A percentile compares a stretch with the other conserved stretches of the same genome.
phyloP scores from a whole-genome alignment of 164 flowering plant genomes.

The Stephania yunnanensis region DNA sequence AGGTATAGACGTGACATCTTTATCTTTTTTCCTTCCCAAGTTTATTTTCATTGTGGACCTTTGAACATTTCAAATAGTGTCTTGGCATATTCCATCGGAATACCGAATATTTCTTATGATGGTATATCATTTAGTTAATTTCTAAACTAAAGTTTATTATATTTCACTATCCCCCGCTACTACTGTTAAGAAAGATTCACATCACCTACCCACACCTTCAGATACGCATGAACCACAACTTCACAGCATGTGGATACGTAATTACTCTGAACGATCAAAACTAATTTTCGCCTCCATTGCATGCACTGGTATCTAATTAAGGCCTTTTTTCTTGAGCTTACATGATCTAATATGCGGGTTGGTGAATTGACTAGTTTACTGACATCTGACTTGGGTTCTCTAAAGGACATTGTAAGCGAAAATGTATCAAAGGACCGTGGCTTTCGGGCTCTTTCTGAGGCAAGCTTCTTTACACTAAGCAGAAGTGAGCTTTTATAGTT shows the following conservation, averaged over 20 bases:
- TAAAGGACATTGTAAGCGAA: too few relatives aligned
- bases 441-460: too few relatives aligned
- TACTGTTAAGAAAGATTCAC: too few relatives aligned
- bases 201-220: neutral
- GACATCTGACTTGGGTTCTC: too few relatives aligned
- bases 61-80: neutral
- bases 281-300: neutral
- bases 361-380: too few relatives aligned
- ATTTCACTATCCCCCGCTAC: too few relatives aligned
- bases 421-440: too few relatives aligned
- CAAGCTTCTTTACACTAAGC: too few relatives aligned
- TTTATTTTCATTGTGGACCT: neutral
- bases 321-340: neutral
- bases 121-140: neutral
- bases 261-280: neutral
- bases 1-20: conserved; percentile 41
- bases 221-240: neutral
- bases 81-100: neutral
- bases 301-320: neutral
- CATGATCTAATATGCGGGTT: conserved; percentile 41
- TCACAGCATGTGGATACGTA: neutral
- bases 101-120: neutral
- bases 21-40: neutral
- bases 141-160: neutral
- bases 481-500: too few relatives aligned